Evolutionary conservation across 163 green algal genomes (phyloP).

Genomic region (Volvox carteri): DNA sequence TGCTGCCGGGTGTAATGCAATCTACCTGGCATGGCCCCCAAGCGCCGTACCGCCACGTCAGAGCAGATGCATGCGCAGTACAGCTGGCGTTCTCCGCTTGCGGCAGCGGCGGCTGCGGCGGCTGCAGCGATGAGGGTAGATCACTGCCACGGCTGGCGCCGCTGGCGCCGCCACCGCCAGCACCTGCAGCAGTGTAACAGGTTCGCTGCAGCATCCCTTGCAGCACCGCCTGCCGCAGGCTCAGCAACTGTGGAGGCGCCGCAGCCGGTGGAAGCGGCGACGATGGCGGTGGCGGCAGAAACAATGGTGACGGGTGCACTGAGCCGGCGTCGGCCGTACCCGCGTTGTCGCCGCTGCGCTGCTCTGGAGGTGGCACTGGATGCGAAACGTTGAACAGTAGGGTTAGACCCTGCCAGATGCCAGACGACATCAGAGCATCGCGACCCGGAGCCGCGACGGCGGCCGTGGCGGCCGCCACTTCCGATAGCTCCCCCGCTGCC

Average conservation of each 20-base stretch:
- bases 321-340: background rate
- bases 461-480: background rate
- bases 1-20: background rate
- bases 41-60: background rate
- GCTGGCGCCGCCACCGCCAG: background rate
- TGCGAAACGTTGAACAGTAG: background rate
- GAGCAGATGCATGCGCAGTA: background rate
- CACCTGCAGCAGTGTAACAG: background rate
- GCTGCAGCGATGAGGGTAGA: background rate
- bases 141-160: background rate
- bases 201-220: background rate
- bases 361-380: background rate
- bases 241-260: background rate
- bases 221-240: constrained; percentile 37
- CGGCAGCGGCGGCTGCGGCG: background rate
- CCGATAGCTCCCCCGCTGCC: background rate
- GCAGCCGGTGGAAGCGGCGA: background rate
- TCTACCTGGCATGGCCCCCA: constrained; percentile 8
- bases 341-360: background rate
- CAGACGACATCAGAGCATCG: background rate
- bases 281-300: too few species aligned
- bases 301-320: background rate
- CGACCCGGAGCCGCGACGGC: background rate
- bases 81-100: background rate
- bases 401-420: background rate